A percentile compares a stretch with the other conserved stretches of the same genome.
Evolutionary conservation across 164 flowering plant genomes (phyloP).

Genomic region (Chimonanthus salicifolius): DNA sequence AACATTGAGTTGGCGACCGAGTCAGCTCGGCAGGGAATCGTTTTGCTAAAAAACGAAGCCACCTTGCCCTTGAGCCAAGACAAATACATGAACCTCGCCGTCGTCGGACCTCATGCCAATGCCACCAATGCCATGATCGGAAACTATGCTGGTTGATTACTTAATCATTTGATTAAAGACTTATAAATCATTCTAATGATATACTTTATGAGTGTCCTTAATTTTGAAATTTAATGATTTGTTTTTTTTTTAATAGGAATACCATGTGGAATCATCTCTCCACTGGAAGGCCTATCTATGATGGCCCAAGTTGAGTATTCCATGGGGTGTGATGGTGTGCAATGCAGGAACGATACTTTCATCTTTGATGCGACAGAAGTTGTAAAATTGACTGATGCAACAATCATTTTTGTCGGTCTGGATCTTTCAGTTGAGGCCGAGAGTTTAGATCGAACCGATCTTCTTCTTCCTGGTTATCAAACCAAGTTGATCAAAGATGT

Average conservation of each 20-base stretch:
- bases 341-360: slow-evolving; percentile 29
- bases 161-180: slow-evolving; percentile 13
- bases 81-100: slow-evolving; percentile 20
- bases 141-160: too few species aligned
- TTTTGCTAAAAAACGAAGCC: slow-evolving; percentile 38
- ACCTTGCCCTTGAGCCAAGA: slow-evolving; percentile 26
- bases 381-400: slow-evolving; percentile 29
- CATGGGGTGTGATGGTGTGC: slow-evolving; percentile 26
- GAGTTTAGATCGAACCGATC: slow-evolving; percentile 34
- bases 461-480: slow-evolving; percentile 71
- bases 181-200: slow-evolving; percentile 49
- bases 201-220: background rate
- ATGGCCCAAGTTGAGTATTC: background rate
- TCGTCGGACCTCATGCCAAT: slow-evolving; percentile 49
- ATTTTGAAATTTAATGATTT: background rate
- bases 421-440: slow-evolving; percentile 70
- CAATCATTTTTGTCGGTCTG: slow-evolving; percentile 42
- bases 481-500: slow-evolving; percentile 55
- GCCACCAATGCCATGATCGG: too few species aligned
- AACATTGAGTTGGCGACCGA: too few species aligned
- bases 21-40: slow-evolving; percentile 45
- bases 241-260: slow-evolving; percentile 10
- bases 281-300: background rate
- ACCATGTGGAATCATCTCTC: slow-evolving; percentile 14
- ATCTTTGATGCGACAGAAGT: slow-evolving; percentile 48